A percentile compares a stretch with the other conserved stretches of the same genome.
Evolutionary conservation across 179 eudicot species (phyloP).

Genomic region (Beta corolliflora): DNA sequence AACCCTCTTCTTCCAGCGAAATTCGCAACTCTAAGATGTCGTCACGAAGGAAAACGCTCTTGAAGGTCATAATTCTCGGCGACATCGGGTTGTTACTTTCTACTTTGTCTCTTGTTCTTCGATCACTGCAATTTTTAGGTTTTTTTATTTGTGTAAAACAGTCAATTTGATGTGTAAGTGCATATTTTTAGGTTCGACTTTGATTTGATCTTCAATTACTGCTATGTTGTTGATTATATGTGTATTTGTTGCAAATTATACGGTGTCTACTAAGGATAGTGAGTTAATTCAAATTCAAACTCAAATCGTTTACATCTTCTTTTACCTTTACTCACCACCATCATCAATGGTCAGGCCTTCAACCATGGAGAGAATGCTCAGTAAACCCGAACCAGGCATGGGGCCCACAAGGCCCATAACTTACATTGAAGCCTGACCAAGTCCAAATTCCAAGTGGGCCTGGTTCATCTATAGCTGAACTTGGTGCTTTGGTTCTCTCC

Average conservation of each 20-base stretch:
- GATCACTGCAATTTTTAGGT: constrained; percentile 5
- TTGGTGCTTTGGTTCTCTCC: constrained; percentile 72
- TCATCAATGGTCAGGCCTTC: constrained; percentile 66
- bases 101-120: neutral
- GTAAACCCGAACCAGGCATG: constrained; percentile 57
- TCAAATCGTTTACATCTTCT: constrained; percentile 28
- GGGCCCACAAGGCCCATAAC: constrained; percentile 74
- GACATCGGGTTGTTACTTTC: constrained; percentile 46
- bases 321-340: constrained; percentile 20
- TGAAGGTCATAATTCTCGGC: constrained; percentile 55
- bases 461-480: constrained; percentile 57
- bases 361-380: constrained; percentile 58
- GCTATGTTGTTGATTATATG: neutral
- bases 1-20: neutral
- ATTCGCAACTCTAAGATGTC: constrained; percentile 32
- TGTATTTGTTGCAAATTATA: neutral
- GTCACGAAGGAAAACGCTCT: constrained; percentile 44
- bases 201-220: neutral
- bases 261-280: too few relatives aligned
- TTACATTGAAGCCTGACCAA: constrained; percentile 24
- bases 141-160: neutral
- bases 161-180: neutral
- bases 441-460: constrained; percentile 26
- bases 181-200: neutral
- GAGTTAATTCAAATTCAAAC: neutral